Base-by-base conservation (phyloP, 1,284 basidiomycete species). In the Puccinia novopanici region DNA sequence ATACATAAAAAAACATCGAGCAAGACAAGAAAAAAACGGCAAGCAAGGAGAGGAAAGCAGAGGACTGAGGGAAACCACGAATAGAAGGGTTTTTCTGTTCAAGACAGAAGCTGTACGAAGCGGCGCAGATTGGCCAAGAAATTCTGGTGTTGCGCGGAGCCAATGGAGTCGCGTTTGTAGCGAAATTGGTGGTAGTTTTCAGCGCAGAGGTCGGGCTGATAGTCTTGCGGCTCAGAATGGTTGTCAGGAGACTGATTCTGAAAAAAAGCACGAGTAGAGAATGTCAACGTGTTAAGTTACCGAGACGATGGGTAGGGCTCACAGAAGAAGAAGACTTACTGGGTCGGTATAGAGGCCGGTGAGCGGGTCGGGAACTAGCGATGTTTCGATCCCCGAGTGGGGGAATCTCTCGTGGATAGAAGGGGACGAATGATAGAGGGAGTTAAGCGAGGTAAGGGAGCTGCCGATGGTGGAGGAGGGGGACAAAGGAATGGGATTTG, bases 391-490 rank as follows among this genome's bases (percentile, higher is more conserved):
- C 3, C 10, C 40, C 61, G 67, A 27, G 22, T 45, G 19, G 0
- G 10, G 9, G 17, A 24, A 1, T 3, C 19, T 15, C 13, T 71
- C 34, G 17, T n/a, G 6, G 45, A 37, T 30, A 15, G 68, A 48
- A 2, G 68, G 54, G 6, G 68, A 27, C 3, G 68, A 52, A 2
- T 19, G 48, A 22, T 45, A 48, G 15, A 24, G 63, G 40, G 52
- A 54, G 13, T 5, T 19, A 19, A 61, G 34, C 17, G 68, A 71
- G 3, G 40, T 24, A 12, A 54, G 52, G 48, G 68, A 71, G 52
- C 48, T 71, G 22, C 48, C 68, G 34, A 71, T 54, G 19, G 48
- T 52, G 19, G 68, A 71, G 48, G 34, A 71, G 42, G 48, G 48
- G 5, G 27, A 30, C n/a, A 2, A 22, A 48, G 63, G 12, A 3